Base-by-base conservation (phyloP, 106 monocot species). In the Acorus gramineus region DNA sequence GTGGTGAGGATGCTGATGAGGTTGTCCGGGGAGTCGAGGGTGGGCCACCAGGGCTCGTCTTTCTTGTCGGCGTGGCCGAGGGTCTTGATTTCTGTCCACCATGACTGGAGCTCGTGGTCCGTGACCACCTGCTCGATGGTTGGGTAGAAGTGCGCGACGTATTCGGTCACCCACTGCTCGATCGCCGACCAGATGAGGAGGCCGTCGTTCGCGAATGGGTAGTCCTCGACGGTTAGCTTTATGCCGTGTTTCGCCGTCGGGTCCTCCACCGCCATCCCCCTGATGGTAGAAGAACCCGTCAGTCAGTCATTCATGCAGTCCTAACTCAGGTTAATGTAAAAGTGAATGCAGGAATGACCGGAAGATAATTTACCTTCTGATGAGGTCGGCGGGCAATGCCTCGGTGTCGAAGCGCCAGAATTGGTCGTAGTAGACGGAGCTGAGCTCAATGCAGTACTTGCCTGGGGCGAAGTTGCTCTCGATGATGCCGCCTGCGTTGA, bases 201-300 rank as follows among this genome's bases (percentile, higher is more conserved):
- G 44, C 93, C 89, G 64, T 93, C 93, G 56, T 64, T 73, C 14
- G 93, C 93, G 53, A 89, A 93, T 0, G 93, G 93, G 68, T 93
- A 93, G 77, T 93, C 93, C 10, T 69, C 62, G 63, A 93, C 56
- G 3, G 86, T 49, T 4, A 93, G 81, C n/a, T 76, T 64, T 8
- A 94, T 53, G 57, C 86, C 84, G 53, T 89, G 79, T 6, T 84
- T 84, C 11, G 81, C 56, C 4, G 81, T 73, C 1, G 74, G 68
- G 71, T 89, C 89, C 78, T 79, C 81, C 11, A 81, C 89, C 0
- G 93, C 93, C 50, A 94, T 71, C 9, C 93, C 93, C 66, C 90
- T 90, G 82, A 28, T 28, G 28, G 28, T 28, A 28, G 28, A 28
- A 1, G 28, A 28, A 28, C 28, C 28, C 28, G 28, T 28, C 28